Percentiles rank a stretch among this genome's conserved stretches.
Evolutionary conservation across 169 alveolate species (phyloP).

Genomic region (Babesia divergens): DNA sequence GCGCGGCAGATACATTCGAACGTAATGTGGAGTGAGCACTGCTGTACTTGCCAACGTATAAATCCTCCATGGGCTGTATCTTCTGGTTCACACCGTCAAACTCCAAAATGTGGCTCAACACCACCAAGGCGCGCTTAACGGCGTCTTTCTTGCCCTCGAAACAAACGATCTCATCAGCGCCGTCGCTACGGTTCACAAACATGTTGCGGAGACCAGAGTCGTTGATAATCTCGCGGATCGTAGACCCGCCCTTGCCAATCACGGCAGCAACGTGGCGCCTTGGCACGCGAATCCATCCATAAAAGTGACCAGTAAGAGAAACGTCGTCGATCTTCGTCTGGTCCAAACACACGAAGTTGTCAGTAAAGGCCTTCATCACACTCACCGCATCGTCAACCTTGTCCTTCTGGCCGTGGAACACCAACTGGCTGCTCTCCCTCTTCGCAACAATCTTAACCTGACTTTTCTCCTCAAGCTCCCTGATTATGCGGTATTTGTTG

Average conservation of each 20-base stretch:
- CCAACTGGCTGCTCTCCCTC: slow-evolving; percentile 13
- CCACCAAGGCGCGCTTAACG: slow-evolving; percentile 13
- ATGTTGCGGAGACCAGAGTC: slow-evolving; percentile 39
- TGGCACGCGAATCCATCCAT: slow-evolving; percentile 40
- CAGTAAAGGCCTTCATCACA: slow-evolving; percentile 32
- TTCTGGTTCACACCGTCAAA: slow-evolving; percentile 39
- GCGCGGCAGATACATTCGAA: background rate
- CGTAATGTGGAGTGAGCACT: slow-evolving; percentile 24
- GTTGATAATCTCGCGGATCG: slow-evolving; percentile 24
- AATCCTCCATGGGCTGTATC: slow-evolving; percentile 3
- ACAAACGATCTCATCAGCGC: slow-evolving; percentile 20
- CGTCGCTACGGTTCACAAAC: slow-evolving; percentile 37
- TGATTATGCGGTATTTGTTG: slow-evolving; percentile 32
- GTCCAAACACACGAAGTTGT: slow-evolving; percentile 19
- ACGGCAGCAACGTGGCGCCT: slow-evolving; percentile 35
- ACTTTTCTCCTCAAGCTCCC: slow-evolving; percentile 24
- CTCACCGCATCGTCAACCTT: slow-evolving; percentile 38
- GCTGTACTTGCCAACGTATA: slow-evolving; percentile 17
- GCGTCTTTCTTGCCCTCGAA: slow-evolving; percentile 28
- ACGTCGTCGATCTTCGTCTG: slow-evolving; percentile 11
- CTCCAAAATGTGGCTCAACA: slow-evolving; percentile 25
- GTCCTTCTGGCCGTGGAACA: slow-evolving; percentile 31
- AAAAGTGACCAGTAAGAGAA: slow-evolving; percentile 6
- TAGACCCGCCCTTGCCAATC: slow-evolving; percentile 62
- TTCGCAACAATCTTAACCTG: slow-evolving; percentile 11